Evolutionary conservation across 176 grass and related monocot genomes (phyloP).

Genomic region (Raddia distichophylla): DNA sequence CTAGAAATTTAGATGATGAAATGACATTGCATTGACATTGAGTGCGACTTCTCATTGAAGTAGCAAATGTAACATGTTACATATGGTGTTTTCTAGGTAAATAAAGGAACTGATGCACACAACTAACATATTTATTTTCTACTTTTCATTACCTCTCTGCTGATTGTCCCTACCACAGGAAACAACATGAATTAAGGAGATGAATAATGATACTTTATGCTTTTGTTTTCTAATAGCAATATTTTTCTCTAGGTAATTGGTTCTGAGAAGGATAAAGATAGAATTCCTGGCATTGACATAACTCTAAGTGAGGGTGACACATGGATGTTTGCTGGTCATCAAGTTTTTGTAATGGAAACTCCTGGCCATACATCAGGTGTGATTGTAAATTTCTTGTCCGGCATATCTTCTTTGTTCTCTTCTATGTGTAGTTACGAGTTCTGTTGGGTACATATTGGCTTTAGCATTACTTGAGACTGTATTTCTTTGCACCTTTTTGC

Average conservation of each 20-base stretch:
- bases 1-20: slow-evolving; percentile 14
- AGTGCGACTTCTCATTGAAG: not conserved
- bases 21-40: not conserved
- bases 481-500: not conserved
- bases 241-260: slow-evolving; percentile 77
- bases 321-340: slow-evolving; percentile 98
- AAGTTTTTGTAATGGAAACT: slow-evolving; percentile 95
- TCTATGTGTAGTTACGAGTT: not conserved
- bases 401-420: not conserved
- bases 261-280: slow-evolving; percentile 85
- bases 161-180: slow-evolving; percentile 20
- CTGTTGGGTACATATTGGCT: not conserved
- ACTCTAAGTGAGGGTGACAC: slow-evolving; percentile 79
- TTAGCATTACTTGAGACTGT: not conserved
- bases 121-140: not conserved
- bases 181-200: not conserved
- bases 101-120: not conserved
- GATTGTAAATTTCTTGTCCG: slow-evolving; percentile 22
- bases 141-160: slow-evolving; percentile 10
- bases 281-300: slow-evolving; percentile 98
- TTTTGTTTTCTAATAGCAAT: slow-evolving; percentile 35
- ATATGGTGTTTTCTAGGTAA: slow-evolving; percentile 6
- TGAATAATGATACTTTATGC: slow-evolving; percentile 5
- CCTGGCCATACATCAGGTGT: slow-evolving; percentile 88
- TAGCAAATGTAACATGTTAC: slow-evolving; percentile 20